Percentiles rank a stretch among this genome's conserved stretches.
phyloP scores from a whole-genome alignment of 257 asterid species.

The Solanum phureja region DNA sequence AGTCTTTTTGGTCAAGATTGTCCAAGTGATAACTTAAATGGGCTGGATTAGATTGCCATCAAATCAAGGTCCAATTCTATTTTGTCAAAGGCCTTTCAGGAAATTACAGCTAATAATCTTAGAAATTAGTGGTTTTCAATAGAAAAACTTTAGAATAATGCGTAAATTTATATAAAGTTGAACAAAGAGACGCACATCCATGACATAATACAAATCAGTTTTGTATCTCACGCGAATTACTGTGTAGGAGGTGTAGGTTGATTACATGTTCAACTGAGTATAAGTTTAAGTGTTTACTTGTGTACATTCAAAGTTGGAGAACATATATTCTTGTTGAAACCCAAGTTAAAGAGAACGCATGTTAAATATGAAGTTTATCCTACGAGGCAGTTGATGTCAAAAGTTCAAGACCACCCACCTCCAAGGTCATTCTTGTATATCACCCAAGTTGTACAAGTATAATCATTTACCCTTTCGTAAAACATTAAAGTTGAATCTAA shows the following conservation, averaged over 20 bases:
- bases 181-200: too few species aligned
- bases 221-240: not conserved
- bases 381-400: not conserved
- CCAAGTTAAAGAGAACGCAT: not conserved
- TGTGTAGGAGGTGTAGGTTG: not conserved
- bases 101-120: not conserved
- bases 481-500: not conserved
- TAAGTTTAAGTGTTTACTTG: not conserved
- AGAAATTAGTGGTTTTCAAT: not conserved
- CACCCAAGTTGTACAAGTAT: not conserved
- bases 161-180: too few species aligned
- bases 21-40: not conserved
- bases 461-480: not conserved
- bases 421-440: not conserved
- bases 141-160: too few species aligned
- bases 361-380: not conserved
- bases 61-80: not conserved
- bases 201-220: too few species aligned
- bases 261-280: too few species aligned
- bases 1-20: not conserved
- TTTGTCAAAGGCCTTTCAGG: not conserved
- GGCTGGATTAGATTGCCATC: not conserved
- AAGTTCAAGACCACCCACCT: not conserved
- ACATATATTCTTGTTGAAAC: too few species aligned
- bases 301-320: too few species aligned